Evolutionary conservation across 768 basidiomycete species (phyloP).

Genomic region (Gymnopilus dilepis): DNA sequence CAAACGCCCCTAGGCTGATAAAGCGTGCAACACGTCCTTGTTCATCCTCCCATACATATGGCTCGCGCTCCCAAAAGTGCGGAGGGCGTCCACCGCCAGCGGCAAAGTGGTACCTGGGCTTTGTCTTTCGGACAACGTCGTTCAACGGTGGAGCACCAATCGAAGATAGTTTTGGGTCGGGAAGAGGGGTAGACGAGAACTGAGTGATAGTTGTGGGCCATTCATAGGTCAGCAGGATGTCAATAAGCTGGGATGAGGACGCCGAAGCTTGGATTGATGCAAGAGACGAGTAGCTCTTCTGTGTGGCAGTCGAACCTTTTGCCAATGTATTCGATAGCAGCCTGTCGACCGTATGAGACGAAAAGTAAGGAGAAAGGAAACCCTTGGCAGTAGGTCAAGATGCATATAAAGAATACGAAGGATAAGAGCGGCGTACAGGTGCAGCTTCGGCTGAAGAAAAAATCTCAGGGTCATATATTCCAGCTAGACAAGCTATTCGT

Average conservation of each 20-base stretch:
- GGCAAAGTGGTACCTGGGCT: constrained; percentile 90
- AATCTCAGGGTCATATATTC: constrained; percentile 67
- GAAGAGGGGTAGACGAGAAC: constrained; percentile 59
- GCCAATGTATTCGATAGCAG: constrained; percentile 73
- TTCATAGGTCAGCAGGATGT: constrained; percentile 82
- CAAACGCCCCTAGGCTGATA: constrained; percentile 89
- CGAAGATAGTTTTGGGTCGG: constrained; percentile 49
- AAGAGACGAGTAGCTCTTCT: constrained; percentile 63
- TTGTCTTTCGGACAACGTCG: constrained; percentile 65
- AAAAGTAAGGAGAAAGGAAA: constrained; percentile 79
- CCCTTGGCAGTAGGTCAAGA: constrained; percentile 49
- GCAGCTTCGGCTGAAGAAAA: constrained; percentile 65
- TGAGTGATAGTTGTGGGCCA: constrained; percentile 74
- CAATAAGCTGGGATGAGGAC: constrained; percentile 67
- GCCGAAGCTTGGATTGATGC: constrained; percentile 69
- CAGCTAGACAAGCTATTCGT: constrained; percentile 86
- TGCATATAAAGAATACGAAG: background rate
- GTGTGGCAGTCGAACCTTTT: constrained; percentile 44
- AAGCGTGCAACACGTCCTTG: constrained; percentile 74
- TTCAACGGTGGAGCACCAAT: constrained; percentile 63
- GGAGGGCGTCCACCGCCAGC: constrained; percentile 66
- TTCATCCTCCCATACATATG: constrained; percentile 84
- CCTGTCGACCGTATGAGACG: constrained; percentile 69
- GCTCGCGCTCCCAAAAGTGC: constrained; percentile 95
- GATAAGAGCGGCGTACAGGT: constrained; percentile 54